Conservation (phyloP, 202 grass and related monocot species). For the Schoenoplectus tabernaemontani region DNA sequence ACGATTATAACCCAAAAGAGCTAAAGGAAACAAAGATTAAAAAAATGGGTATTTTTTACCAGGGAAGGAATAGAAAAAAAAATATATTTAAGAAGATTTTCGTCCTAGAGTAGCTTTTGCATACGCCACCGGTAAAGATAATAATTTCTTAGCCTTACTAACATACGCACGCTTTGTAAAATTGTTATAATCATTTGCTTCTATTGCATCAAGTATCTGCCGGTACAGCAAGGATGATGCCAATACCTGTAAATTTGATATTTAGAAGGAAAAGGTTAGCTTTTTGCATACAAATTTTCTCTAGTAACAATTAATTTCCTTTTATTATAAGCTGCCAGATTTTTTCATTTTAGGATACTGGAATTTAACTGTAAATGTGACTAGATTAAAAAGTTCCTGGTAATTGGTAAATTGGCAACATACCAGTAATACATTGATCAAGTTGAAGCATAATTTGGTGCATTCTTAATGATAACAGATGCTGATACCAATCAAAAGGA, state of each 20-base stretch:
- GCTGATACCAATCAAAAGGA: neutral
- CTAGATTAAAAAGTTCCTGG: neutral
- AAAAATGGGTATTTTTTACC: neutral
- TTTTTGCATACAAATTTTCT: neutral
- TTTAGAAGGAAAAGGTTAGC: neutral
- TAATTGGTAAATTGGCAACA: neutral
- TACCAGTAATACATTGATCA: neutral
- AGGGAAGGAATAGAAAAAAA: neutral
- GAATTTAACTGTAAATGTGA: neutral
- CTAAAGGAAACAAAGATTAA: neutral
- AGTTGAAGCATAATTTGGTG: neutral
- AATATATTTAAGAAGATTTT: neutral
- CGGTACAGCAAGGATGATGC: slow-evolving; percentile 68
- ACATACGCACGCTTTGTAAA: slow-evolving; percentile 86
- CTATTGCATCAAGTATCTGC: slow-evolving; percentile 78
- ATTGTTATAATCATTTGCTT: slow-evolving; percentile 89
- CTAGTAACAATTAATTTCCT: neutral
- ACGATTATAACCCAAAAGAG: neutral
- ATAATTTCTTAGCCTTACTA: slow-evolving; percentile 67
- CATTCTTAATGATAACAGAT: neutral
- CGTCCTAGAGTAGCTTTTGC: slow-evolving; percentile 41
- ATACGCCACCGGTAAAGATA: slow-evolving; percentile 52
- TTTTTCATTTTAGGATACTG: neutral
- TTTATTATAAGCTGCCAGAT: neutral
- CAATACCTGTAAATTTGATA: slow-evolving; percentile 62